These are phyloP conservation scores for Centrapalus pauciflorus DNA, from an alignment of 129 eudicot species.

Conservation along the genomic window DNA sequence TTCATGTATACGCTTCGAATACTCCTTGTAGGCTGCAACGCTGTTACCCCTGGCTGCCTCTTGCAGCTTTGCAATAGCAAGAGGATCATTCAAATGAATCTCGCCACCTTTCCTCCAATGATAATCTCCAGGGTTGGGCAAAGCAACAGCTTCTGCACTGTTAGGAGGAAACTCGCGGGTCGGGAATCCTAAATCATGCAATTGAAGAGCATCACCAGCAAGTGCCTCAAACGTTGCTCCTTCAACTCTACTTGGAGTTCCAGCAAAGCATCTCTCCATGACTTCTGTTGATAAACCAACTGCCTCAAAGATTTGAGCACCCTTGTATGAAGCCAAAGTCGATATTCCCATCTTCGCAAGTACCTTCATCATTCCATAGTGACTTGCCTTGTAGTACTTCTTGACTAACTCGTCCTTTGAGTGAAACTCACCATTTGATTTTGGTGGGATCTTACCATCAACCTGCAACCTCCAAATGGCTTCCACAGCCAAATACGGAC, in stretches of 20 bases:
- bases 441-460: constrained; percentile 95
- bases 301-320: constrained; percentile 98
- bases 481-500: constrained; percentile 92
- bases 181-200: constrained; percentile 87
- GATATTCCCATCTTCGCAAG: constrained; percentile 99
- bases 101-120: constrained; percentile 99
- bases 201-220: constrained; percentile 67
- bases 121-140: constrained; percentile 92
- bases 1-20: constrained; percentile 77
- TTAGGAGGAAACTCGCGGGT: constrained; percentile 57
- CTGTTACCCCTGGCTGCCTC: constrained; percentile 92
- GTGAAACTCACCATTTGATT: constrained; percentile 77
- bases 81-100: constrained; percentile 85
- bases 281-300: constrained; percentile 96
- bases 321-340: constrained; percentile 93
- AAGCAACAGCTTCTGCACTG: constrained; percentile 87
- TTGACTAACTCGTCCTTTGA: constrained; percentile 75
- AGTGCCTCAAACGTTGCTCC: constrained; percentile 97
- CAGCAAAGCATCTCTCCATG: constrained; percentile 80
- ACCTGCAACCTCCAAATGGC: constrained; percentile 95
- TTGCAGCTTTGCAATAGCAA: constrained; percentile 88
- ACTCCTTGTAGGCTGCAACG: constrained; percentile 90
- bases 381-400: constrained; percentile 81
- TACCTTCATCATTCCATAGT: constrained; percentile 96
- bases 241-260: constrained; percentile 97